Base-by-base conservation (phyloP, 805 yeast genomes). In the Ascoidea tarda region DNA sequence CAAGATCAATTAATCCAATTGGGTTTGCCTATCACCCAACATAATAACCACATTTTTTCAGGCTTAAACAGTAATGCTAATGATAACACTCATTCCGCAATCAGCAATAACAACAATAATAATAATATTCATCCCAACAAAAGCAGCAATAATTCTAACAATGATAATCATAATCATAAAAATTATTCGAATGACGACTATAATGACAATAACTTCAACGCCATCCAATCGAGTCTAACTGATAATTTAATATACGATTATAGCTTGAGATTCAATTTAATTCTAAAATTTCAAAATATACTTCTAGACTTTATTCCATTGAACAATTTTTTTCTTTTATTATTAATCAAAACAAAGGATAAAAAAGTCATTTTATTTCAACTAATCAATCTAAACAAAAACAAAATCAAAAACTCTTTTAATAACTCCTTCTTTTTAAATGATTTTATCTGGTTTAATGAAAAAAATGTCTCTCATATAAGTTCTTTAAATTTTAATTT, bases 191-290 rank as follows among this genome's bases (percentile, higher is more conserved):
- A 21, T 21, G 28, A 21, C 28, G 3, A 21, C 28, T 21, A 21
- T 21, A 21, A 21, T 21, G 28, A 21, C 28, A 21, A 21, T 21
- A 21, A 21, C 3, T 21, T 21, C 28, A 21, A 21, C 3, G 28
- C 28, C 28, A 21, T 3, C 28, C 28, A 21, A 21, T 21, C 28
- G 3, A 21, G 28, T 21, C 28, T 21, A 21, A 21, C 28, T 21
- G 28, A 21, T 21, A 21, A 3, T 21, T 21, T 21, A 21, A 21
- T 62, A 6, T 65, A 63, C 28, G 51, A 52, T 16, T 52, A 48
- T 47, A 62, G 63, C 33, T 54, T 65, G 5, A 51, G 63, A 46
- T 64, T 65, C 42, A 59, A 57, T 44, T 50, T 65, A 16, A 57
- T 64, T 32, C 50, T 65, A 10, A 64, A 62, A 47, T 55, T 65